These are phyloP conservation scores for Eucalyptus sp. DNA, from an alignment of 345 rosid species.

Conservation along the genomic window DNA sequence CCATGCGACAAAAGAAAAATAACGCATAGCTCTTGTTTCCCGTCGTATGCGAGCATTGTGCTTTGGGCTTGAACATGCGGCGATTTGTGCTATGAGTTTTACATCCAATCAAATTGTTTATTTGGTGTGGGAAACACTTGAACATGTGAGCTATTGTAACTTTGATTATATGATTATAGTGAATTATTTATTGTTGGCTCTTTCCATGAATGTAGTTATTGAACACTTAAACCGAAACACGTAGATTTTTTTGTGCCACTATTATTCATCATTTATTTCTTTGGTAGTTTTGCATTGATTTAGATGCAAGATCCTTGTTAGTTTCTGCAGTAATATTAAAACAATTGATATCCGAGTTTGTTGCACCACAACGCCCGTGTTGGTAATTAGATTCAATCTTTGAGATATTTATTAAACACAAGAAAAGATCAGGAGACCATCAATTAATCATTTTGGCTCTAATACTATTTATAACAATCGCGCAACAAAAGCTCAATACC, in stretches of 20 bases:
- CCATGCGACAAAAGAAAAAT: too few relatives aligned
- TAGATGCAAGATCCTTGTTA: not conserved
- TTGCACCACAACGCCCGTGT: not conserved
- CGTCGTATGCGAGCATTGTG: rapidly evolving
- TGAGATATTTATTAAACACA: not conserved
- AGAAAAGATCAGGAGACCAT: too few relatives aligned
- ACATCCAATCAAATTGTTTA: not conserved
- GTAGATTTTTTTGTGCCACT: not conserved
- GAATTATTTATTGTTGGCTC: not conserved
- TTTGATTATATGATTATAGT: too few relatives aligned
- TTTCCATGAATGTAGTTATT: rapidly evolving
- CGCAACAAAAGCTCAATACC: too few relatives aligned
- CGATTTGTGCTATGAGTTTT: not conserved
- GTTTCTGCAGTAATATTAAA: not conserved
- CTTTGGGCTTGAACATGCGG: not conserved
- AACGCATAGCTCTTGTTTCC: not conserved
- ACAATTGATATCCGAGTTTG: not conserved
- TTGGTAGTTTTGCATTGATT: not conserved
- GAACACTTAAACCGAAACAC: too few relatives aligned
- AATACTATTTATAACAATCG: too few relatives aligned
- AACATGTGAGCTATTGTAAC: too few relatives aligned
- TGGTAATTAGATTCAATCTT: not conserved
- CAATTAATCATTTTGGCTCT: not conserved
- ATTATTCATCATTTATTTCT: not conserved
- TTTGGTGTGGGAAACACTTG: too few relatives aligned